phyloP scores from a whole-genome alignment of 2,329 filamentous ascomycete genomes.

The Pleomassaria siparia region DNA sequence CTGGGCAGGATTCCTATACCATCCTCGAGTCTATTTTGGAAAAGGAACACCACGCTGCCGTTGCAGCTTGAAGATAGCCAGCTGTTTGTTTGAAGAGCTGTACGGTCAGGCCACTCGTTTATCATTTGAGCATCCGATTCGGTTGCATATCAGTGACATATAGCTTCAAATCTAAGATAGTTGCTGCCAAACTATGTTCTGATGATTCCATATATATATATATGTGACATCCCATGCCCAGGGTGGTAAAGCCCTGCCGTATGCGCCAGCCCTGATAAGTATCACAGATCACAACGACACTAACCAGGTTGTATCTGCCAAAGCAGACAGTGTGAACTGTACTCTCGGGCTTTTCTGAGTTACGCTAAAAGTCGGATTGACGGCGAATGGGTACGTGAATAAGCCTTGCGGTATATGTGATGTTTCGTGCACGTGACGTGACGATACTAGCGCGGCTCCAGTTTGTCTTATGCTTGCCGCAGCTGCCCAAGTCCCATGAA shows the following conservation, averaged over 20 bases:
- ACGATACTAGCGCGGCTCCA: background rate
- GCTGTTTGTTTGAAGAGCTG: background rate
- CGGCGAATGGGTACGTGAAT: no score
- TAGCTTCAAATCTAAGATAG: background rate
- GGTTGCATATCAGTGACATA: background rate
- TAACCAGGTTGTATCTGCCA: no score
- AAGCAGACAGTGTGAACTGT: no score
- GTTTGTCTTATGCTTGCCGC: background rate
- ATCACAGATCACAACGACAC: no score
- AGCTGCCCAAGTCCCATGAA: background rate
- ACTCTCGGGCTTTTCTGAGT: no score
- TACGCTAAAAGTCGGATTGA: no score
- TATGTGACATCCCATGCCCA: no score
- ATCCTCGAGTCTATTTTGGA: conserved; percentile 54
- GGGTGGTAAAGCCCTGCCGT: conserved; percentile 5
- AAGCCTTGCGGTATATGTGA: no score
- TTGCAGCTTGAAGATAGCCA: conserved; percentile 35
- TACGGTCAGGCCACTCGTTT: conserved; percentile 36
- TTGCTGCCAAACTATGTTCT: background rate
- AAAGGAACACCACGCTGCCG: conserved; percentile 48
- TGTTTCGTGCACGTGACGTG: background rate
- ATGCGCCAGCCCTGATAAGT: conserved; percentile 54
- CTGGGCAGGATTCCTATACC: conserved; percentile 45
- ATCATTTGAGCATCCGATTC: conserved; percentile 22
- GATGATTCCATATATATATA: no score